Percentiles rank a stretch among this genome's conserved stretches.
Conservation (phyloP, 1,284 basidiomycete species). For the Rhodotorula glutinis region DNA sequence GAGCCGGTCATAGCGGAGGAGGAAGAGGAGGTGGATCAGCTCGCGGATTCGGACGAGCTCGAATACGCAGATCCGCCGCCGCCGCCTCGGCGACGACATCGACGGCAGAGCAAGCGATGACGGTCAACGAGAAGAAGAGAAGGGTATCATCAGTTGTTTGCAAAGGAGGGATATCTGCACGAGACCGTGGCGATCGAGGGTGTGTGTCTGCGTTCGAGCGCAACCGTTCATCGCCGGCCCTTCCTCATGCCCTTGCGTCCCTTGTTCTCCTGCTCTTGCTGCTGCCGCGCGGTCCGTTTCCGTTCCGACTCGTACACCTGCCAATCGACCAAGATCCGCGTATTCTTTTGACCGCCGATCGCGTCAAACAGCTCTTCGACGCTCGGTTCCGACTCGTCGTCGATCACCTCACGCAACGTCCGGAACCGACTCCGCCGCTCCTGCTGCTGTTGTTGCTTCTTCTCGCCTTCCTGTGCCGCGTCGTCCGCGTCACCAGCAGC, state of each 20-base stretch:
- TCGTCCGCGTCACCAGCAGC: too few species aligned
- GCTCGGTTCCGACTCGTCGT: conserved; percentile 21
- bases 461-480: not conserved
- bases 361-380: conserved; percentile 25
- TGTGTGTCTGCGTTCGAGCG: too few species aligned
- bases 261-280: not conserved
- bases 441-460: too few species aligned
- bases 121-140: too few species aligned
- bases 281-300: not conserved
- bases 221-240: not conserved
- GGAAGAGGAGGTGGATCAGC: not conserved
- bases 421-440: not conserved
- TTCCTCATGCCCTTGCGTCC: conserved; percentile 1
- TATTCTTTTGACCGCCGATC: conserved; percentile 27
- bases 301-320: conserved; percentile 24
- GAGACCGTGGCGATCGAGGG: too few species aligned
- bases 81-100: too few species aligned
- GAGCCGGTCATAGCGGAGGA: not conserved
- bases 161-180: too few species aligned
- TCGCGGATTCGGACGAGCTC: not conserved
- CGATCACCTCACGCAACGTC: conserved; percentile 3
- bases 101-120: too few species aligned
- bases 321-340: conserved; percentile 26
- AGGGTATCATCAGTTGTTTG: too few species aligned
- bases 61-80: not conserved